Base-by-base conservation (phyloP, 169 alveolate genomes). In the Perkinsus marinus region DNA sequence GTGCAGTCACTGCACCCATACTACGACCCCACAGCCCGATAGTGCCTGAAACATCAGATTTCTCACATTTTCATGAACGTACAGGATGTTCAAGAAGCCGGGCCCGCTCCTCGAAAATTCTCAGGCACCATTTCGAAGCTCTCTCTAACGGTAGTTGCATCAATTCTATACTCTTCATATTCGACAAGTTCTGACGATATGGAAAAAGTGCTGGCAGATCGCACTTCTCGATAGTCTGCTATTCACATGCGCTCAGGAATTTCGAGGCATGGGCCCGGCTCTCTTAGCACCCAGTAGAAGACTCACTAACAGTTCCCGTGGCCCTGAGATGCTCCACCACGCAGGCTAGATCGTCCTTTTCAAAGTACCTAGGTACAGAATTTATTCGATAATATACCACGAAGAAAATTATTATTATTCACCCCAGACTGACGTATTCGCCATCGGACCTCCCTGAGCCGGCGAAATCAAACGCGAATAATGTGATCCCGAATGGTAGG, bases 361-460 rank as follows among this genome's bases (percentile, higher is more conserved):
- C 98, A 91, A 93, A 94, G 93, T 94, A 94, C 37, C 79, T 57
- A 16, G 22, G 19, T 41, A 6, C 46, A 10, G 10, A n/a, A n/a
- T n/a, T 41, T 41, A 6, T 0, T 30, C 79, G 34, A 57, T 16
- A 57, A 30, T 30, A 57, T 16, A 19, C 26, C 34, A 57, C 9
- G 26, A 57, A 6, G 79, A 13, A 30, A 16, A 43, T 9, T 17
- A 43, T 17, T 17, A 17, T 7, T 13, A 26, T 2, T 57, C 22
- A 57, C 7, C 98, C 98, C 90, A 96, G 91, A 0, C 96, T 92
- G 22, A 95, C 93, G 90, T 95, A 96, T 39, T 95, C 97, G 6
- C 97, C 98, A 90, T 96, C 96, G 0, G 97, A 95, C 30, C 92
- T 38, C 19, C 97, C 98, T 68, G 96, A 93, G 0, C 98, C 98